Evolutionary conservation across 495 filamentous ascomycete species (phyloP), one percentile per base, ranked within the genome.

Genomic region (Neurospora sp.): DNA sequence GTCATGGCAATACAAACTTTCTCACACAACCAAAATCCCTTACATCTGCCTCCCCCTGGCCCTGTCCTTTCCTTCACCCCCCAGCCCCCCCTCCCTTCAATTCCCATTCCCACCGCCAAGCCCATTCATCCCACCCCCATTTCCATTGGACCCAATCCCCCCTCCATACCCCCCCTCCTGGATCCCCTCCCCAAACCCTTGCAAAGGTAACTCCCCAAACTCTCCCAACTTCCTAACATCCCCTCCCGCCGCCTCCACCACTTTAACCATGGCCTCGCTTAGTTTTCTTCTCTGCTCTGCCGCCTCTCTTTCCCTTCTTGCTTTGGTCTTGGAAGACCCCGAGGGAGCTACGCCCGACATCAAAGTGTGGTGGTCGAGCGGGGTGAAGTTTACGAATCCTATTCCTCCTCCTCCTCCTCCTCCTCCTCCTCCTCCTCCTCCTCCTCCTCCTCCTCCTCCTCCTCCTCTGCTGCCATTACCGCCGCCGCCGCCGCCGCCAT

Each of bases 321-420:
- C 94, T 78, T 97, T 98, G 38, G 96, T 99, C 86, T 98, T 98
- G 69, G 89, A 92, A 76, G 89, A 93, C 42, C 96, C 96, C 69
- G 89, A 92, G 16, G 96, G 96, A 70, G 96, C 96, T 10, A 99
- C 96, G 7, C 95, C 95, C 18, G 88, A 93, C 78, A 99, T 87
- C 27, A 99, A 93, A 79, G 90, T 89, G 42, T 86, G 84, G 79
- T 89, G 91, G 80, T 99, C 96, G 16, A 85, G 78, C 0, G 94
- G 89, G n/a, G 94, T 97, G 82, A 91, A 97, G 80, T 98, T 98
- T 71, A 97, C 93, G 77, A 99, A 99, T 2, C 89, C 90, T 48
- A 91, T 88, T 10, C 79, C 83, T 35, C 84, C 83, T 87, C 20
- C 31, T 31, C 31, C 72, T 20, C 27, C 72, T 20, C 76, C 75